Base-by-base conservation (phyloP, 2,329 filamentous ascomycete species). In the Diaporthe longicolla region DNA sequence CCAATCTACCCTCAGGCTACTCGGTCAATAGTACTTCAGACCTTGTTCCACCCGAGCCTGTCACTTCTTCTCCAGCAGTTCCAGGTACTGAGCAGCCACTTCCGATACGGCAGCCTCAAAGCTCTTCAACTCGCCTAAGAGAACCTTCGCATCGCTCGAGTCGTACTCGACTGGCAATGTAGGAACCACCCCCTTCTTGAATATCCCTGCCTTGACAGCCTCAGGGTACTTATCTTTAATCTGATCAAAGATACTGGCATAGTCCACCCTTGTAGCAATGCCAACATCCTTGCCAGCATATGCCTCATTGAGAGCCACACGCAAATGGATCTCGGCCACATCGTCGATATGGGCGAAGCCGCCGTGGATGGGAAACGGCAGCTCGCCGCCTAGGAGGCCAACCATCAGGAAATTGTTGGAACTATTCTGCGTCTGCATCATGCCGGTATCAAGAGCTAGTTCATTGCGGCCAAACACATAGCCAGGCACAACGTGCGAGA, bases 381-480 rank as follows among this genome's bases (percentile, higher is more conserved):
- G 65, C 70, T 79, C 75, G 1, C 35, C 70, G 7, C 79, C 79
- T 43, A 74, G 3, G 43, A 81, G 73, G 11, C 50, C 77, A 50
- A 75, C 50, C 75, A 79, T 74, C 24, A 79, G 70, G 48, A 79
- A 77, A 63, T 77, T 79, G 70, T 80, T 81, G 26, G 79, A 79
- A 74, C 79, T 80, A 70, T 79, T 80, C n/a, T 76, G 73, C 7
- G 75, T 40, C 24, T 70, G 75, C 77, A 80, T 79, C 75, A 76
- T 77, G 0, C 13, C 59, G 24, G 78, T 63, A 65, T 79, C 74
- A 29, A 78, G 78, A 11, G 70, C 75, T 0, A 79, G 76, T 74
- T 79, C 79, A 57, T 81, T 79, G 45, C 79, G 77, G 1, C 79
- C 79, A 63, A 80, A 80, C 9, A 78, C 74, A 66, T 78, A 79